Base-by-base conservation (phyloP, 2,329 filamentous ascomycete genomes). In the Laburnicola sp. region DNA sequence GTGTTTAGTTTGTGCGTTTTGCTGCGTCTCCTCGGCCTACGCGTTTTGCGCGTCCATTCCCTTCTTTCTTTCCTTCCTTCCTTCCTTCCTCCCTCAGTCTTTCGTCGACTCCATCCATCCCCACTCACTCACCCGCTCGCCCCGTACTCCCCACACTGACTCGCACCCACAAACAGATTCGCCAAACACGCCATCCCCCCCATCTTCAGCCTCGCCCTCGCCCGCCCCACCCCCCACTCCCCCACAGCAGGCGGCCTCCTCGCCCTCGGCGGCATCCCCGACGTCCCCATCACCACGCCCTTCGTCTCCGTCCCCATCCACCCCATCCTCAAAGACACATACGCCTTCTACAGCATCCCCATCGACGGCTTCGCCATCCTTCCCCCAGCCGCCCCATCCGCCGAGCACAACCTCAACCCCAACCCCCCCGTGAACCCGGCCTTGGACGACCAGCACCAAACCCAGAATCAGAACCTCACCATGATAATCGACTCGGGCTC, bases 221-320 rank as follows among this genome's bases (percentile, higher is more conserved):
- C 34, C 35, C 56, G 65, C 21, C 58, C 62, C n/a, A 56, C 56
- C 0, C n/a, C 26, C 4, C 8, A 8, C 1, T 39, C 38, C 9
- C 57, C 60, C 6, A 36, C 26, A 3, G 42, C 44, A 9, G 65
- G 66, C 39, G 66, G 67, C 41, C 40, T 63, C n/a, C 56, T 70
- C 4, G 67, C 67, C n/a, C 59, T 70, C 31, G 66, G 67, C 39
- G 65, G 67, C 30, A 60, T 68, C 37, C 64, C 64, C 0, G 35
- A 57, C 36, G 45, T 66, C 3, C 25, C 46, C 1, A 49, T 57
- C 38, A 48, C 62, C 21, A 31, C 43, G 6, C 16, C 42, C 38
- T 69, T 60, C 26, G 57, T 59, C 26, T 51, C 53, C 30, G 59
- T 60, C 1, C 49, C 55, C 31, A 62, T 68, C 25, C 41, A 50